A percentile compares a stretch with the other conserved stretches of the same genome.
Evolutionary conservation across 495 filamentous ascomycete species (phyloP).

Genomic region (Aspergillus cristatus): DNA sequence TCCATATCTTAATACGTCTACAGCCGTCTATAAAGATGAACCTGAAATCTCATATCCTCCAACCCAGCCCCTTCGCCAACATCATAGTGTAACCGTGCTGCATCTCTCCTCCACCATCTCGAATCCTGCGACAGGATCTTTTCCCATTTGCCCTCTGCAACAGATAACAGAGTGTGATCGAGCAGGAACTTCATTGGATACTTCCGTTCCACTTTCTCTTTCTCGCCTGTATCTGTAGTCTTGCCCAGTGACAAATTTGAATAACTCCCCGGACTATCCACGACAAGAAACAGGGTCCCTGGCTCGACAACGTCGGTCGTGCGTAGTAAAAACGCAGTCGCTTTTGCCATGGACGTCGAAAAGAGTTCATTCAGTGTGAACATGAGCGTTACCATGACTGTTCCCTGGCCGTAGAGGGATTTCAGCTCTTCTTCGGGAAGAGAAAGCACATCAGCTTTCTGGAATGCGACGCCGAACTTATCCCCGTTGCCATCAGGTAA

Average conservation of each 20-base stretch:
- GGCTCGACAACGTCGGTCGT: slow-evolving; percentile 45
- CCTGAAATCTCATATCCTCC: slow-evolving; percentile 92
- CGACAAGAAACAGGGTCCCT: slow-evolving; percentile 67
- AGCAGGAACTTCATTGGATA: slow-evolving; percentile 95
- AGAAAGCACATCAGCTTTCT: slow-evolving; percentile 54
- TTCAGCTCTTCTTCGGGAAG: slow-evolving; percentile 32
- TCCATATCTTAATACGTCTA: slow-evolving; percentile 1
- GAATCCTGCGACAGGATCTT: slow-evolving; percentile 64
- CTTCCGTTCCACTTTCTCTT: slow-evolving; percentile 39
- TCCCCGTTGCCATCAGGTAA: slow-evolving; percentile 25
- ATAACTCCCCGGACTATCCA: slow-evolving; percentile 90
- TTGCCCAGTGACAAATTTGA: slow-evolving; percentile 62
- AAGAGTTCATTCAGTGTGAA: slow-evolving; percentile 99
- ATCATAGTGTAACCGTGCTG: slow-evolving; percentile 60
- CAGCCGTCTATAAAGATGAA: slow-evolving; percentile 62
- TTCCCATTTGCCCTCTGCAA: slow-evolving; percentile 52
- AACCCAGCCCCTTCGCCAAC: slow-evolving; percentile 52
- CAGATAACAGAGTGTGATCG: slow-evolving; percentile 64
- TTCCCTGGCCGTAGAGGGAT: slow-evolving; percentile 20
- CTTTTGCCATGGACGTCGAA: slow-evolving; percentile 57
- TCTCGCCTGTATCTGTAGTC: slow-evolving; percentile 1
- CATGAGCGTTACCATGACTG: slow-evolving; percentile 66
- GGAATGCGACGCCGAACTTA: slow-evolving; percentile 44
- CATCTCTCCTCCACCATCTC: slow-evolving; percentile 69
- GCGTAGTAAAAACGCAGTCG: slow-evolving; percentile 63